phyloP scores from a whole-genome alignment of 2,329 filamentous ascomycete species.

The Colletotrichum eremochloae region DNA sequence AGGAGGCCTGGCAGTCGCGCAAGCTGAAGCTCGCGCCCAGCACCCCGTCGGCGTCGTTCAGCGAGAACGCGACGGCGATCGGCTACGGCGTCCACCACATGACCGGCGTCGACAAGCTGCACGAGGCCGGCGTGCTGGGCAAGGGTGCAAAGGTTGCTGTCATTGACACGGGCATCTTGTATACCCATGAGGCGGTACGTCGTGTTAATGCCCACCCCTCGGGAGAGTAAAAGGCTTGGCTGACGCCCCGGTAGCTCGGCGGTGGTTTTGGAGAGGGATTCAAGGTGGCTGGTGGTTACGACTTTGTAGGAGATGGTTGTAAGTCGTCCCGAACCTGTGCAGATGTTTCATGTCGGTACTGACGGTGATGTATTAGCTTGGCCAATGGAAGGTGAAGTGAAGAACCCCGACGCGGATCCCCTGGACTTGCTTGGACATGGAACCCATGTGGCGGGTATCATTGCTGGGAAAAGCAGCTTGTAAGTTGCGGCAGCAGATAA shows the following conservation, averaged over 20 bases:
- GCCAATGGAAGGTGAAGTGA: conserved; percentile 41
- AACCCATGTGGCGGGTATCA: conserved; percentile 43
- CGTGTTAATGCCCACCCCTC: background rate
- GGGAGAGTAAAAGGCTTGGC: background rate
- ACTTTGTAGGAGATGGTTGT: conserved; percentile 38
- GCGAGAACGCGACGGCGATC: conserved; percentile 35
- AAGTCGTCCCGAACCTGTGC: conserved; percentile 40
- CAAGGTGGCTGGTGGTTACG: conserved; percentile 37
- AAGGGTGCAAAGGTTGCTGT: conserved; percentile 34
- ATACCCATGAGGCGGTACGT: conserved; percentile 37
- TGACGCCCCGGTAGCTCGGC: conserved; percentile 21
- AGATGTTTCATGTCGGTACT: conserved; percentile 23
- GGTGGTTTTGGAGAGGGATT: conserved; percentile 35
- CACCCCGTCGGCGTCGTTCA: conserved; percentile 15
- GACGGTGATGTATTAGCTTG: conserved; percentile 36
- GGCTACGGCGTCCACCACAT: conserved; percentile 54
- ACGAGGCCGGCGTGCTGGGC: conserved; percentile 50
- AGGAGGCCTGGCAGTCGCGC: conserved; percentile 37
- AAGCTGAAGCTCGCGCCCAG: conserved; percentile 27
- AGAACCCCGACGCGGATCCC: conserved; percentile 52
- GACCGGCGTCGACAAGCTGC: conserved; percentile 56
- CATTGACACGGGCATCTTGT: conserved; percentile 34
- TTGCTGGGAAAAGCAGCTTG: conserved; percentile 43
- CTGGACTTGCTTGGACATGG: conserved; percentile 52
- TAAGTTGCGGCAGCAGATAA: background rate